Evolutionary conservation across 179 eudicot species (phyloP), one percentile per base, ranked within the genome.

Genomic region (Vitellaria paradoxa): DNA sequence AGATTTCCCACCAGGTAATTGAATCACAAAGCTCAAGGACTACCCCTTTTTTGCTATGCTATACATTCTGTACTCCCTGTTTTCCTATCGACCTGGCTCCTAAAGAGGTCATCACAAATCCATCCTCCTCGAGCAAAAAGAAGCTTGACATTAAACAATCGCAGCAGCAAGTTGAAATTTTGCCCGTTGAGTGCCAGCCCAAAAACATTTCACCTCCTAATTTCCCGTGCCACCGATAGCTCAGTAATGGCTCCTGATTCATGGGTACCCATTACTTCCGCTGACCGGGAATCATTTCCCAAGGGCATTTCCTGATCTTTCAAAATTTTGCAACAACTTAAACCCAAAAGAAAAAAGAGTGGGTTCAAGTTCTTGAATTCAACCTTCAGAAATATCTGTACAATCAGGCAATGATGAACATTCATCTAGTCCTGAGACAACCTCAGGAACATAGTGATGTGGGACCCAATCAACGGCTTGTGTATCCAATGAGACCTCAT

Each of bases 401-500:
- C 78, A 85, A 6, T 91, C 96, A 8, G 84, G 84, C 64, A 89
- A 81, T 69, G 75, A 76, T 49, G 90, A 82, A 76, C 80, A 89
- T 75, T 91, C 97, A 65, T 93, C 97, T 42, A 93, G 88, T 70
- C 86, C 99, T 4, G 91, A 88, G 61, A 82, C 86, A 70, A 93
- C 75, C 64, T 76, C 78, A 13, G 91, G 92, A 46, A 70, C 80
- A 70, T 80, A 89, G 50, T 80, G 74, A 79, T 86, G 91, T 9
- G 83, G 85, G 63, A 82, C 77, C 46, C 68, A 61, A 55, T 86
- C 89, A 64, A 62, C 75, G 50, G 59, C 85, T 12, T 24, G 78
- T 6, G 55, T 24, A 17, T 68, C 74, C 68, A 67, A 65, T 46
- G 75, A 60, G 14, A 69, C 56, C 55, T 62, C 78, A 11, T 70